phyloP scores from a whole-genome alignment of 352 stramenopile species.

The Globisporangium irregulare region DNA sequence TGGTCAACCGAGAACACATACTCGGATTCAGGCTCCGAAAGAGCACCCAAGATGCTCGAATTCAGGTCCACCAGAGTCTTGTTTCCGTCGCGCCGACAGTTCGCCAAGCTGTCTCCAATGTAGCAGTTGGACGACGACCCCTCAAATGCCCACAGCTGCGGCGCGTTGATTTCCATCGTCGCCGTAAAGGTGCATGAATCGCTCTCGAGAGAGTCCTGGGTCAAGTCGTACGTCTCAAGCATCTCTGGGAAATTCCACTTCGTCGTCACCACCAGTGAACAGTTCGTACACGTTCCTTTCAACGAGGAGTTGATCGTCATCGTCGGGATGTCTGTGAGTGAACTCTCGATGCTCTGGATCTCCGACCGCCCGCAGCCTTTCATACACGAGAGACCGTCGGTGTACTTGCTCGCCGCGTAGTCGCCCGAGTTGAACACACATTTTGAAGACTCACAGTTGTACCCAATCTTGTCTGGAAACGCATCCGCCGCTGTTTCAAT shows the following conservation, averaged over 20 bases:
- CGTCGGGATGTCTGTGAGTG: constrained; percentile 45
- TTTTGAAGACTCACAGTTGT: constrained; percentile 43
- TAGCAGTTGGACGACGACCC: constrained; percentile 34
- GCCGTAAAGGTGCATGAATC: constrained; percentile 45
- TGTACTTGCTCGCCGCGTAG: constrained; percentile 26
- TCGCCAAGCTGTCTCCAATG: constrained; percentile 25
- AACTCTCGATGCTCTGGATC: constrained; percentile 39
- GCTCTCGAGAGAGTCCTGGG: constrained; percentile 30
- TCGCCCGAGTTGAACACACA: constrained; percentile 47
- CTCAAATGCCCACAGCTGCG: constrained; percentile 58
- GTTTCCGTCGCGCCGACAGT: constrained; percentile 54
- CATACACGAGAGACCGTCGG: constrained; percentile 50
- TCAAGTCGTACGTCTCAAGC: constrained; percentile 62
- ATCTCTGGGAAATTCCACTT: constrained; percentile 74
- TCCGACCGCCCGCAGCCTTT: constrained; percentile 41
- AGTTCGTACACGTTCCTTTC: constrained; percentile 72
- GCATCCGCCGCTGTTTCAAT: constrained; percentile 17
- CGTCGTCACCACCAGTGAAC: constrained; percentile 50
- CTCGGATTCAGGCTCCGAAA: constrained; percentile 39
- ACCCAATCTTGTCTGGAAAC: constrained; percentile 38
- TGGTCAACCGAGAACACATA: constrained; percentile 58
- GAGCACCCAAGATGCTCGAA: constrained; percentile 24
- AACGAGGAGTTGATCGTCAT: constrained; percentile 49
- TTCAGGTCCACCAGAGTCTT: constrained; percentile 48
- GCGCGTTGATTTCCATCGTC: constrained; percentile 46